phyloP scores from a whole-genome alignment of 805 yeast genomes.

The Candida ascalaphidarum region DNA sequence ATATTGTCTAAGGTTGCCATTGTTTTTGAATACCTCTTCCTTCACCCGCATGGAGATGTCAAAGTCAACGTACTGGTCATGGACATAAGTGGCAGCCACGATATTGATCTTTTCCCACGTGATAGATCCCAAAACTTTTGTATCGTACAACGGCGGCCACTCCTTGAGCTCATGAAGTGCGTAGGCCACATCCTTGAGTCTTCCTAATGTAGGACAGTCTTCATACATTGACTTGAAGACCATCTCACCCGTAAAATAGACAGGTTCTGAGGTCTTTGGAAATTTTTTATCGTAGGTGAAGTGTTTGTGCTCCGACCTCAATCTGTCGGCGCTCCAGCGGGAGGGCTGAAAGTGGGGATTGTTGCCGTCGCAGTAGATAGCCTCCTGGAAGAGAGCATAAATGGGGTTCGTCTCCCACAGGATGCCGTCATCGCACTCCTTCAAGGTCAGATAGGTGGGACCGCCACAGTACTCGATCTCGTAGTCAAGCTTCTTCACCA shows the following conservation, averaged over 20 bases:
- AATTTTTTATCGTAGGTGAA: slow-evolving; percentile 12
- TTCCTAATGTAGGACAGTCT: slow-evolving; percentile 35
- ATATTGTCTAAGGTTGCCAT: slow-evolving; percentile 30
- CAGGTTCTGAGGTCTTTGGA: slow-evolving; percentile 9
- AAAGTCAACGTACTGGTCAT: slow-evolving; percentile 48
- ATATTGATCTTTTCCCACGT: slow-evolving; percentile 31
- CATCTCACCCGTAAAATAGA: slow-evolving; percentile 50
- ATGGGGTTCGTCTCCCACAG: slow-evolving; percentile 47
- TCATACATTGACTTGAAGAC: slow-evolving; percentile 43
- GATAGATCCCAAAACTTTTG: slow-evolving; percentile 15
- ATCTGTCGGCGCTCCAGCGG: slow-evolving; percentile 43
- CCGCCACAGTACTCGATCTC: slow-evolving; percentile 27
- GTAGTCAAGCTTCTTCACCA: slow-evolving; percentile 31
- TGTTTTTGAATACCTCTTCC: slow-evolving; percentile 14
- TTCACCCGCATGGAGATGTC: slow-evolving; percentile 30
- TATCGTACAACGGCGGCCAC: slow-evolving; percentile 33
- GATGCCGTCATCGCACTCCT: slow-evolving; percentile 18
- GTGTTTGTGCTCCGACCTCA: slow-evolving; percentile 17
- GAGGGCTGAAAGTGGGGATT: slow-evolving; percentile 12
- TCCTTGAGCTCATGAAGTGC: slow-evolving; percentile 20
- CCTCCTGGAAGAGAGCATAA: slow-evolving; percentile 51
- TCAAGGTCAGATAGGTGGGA: slow-evolving; percentile 31
- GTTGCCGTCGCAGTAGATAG: slow-evolving; percentile 44
- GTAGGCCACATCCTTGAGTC: slow-evolving; percentile 32
- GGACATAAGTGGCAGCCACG: slow-evolving; percentile 40